Percentiles rank a stretch among this genome's conserved stretches.
Evolutionary conservation across 129 eudicot genomes (phyloP).

Genomic region (Pulicaria dysenterica): DNA sequence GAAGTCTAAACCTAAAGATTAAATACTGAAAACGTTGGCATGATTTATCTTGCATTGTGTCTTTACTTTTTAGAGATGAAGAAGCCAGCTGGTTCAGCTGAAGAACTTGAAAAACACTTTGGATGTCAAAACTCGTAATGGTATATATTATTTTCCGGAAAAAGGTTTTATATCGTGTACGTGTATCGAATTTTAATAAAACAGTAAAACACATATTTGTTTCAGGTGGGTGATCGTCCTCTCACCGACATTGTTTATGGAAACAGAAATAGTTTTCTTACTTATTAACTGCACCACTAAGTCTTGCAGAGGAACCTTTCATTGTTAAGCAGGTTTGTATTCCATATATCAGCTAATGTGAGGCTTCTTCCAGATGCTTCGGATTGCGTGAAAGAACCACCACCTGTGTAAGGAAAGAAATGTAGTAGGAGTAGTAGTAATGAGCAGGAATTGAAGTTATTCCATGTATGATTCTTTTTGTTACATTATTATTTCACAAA

Average conservation of each 20-base stretch:
- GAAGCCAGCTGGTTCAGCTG: constrained; percentile 92
- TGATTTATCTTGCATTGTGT: not conserved
- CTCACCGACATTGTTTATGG: constrained; percentile 92
- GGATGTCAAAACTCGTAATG: constrained; percentile 81
- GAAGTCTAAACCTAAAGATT: not conserved
- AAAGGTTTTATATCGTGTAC: not conserved
- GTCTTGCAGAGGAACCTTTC: constrained; percentile 77
- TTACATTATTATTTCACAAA: constrained; percentile 25
- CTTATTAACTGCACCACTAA: constrained; percentile 82
- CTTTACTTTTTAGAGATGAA: constrained; percentile 54
- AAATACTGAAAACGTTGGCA: not conserved
- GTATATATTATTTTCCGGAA: constrained; percentile 32
- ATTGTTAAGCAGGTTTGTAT: constrained; percentile 72
- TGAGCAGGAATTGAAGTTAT: not conserved
- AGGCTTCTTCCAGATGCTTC: constrained; percentile 37
- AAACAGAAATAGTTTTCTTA: constrained; percentile 86
- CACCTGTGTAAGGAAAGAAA: constrained; percentile 35
- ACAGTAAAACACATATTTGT: constrained; percentile 15
- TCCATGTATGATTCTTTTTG: constrained; percentile 28
- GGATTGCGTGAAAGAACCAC: constrained; percentile 55
- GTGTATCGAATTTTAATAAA: not conserved
- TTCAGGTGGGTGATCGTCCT: constrained; percentile 91
- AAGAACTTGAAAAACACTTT: constrained; percentile 75
- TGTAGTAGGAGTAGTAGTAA: constrained; percentile 19
- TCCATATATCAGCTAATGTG: constrained; percentile 31